These are phyloP conservation scores for Pichia membranifaciens DNA, from an alignment of 805 yeast genomes.

Conservation along the genomic window DNA sequence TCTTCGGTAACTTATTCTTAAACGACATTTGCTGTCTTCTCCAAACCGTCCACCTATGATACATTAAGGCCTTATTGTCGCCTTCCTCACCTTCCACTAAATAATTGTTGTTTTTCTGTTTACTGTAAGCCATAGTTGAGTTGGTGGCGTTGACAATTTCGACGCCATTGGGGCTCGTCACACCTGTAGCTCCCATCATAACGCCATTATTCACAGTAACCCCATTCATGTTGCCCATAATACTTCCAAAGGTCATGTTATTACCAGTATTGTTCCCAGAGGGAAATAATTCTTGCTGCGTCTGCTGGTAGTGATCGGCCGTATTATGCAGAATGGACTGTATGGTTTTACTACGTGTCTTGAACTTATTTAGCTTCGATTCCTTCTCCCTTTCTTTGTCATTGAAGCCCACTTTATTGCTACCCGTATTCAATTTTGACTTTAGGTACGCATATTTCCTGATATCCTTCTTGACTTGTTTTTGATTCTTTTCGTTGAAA, in stretches of 20 bases:
- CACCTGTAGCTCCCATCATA: not conserved
- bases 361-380: slow-evolving; percentile 21
- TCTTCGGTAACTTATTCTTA: slow-evolving; percentile 71
- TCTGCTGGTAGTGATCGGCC: slow-evolving; percentile 18
- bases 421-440: not conserved
- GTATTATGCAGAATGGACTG: slow-evolving; percentile 24
- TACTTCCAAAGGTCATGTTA: not conserved
- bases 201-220: not conserved
- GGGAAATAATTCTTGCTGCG: slow-evolving; percentile 14
- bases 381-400: slow-evolving; percentile 12
- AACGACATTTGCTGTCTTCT: slow-evolving; percentile 83
- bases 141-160: not conserved
- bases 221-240: not conserved
- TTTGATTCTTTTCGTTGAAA: not conserved
- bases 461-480: slow-evolving; percentile 1
- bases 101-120: not conserved
- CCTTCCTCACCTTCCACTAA: slow-evolving; percentile 2
- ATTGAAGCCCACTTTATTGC: not conserved
- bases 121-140: not conserved
- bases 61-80: slow-evolving; percentile 30
- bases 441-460: slow-evolving; percentile 5
- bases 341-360: slow-evolving; percentile 20
- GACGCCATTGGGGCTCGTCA: not conserved
- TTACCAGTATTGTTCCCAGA: not conserved
- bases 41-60: slow-evolving; percentile 83